A percentile compares a stretch with the other conserved stretches of the same genome.
phyloP scores from a whole-genome alignment of 106 monocot species.

The Dendrobium huoshanense region DNA sequence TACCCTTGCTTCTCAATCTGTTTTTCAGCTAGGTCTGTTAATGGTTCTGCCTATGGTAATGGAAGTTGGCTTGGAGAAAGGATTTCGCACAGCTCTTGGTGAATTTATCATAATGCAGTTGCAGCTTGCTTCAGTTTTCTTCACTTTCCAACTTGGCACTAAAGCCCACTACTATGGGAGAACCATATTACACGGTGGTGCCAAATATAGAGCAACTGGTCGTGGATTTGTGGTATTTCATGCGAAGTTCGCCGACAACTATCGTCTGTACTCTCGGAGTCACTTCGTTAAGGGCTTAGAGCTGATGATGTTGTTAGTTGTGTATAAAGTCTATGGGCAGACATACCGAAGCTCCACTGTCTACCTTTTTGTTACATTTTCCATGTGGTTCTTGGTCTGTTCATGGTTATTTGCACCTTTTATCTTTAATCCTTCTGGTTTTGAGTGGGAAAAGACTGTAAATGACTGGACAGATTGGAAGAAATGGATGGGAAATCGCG shows the following conservation, averaged over 20 bases:
- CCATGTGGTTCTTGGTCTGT: conserved; percentile 93
- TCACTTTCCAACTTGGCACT: conserved; percentile 89
- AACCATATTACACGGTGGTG: conserved; percentile 84
- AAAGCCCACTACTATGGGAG: conserved; percentile 90
- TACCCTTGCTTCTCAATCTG: conserved; percentile 80
- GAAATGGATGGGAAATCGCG: conserved; percentile 89
- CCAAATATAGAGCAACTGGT: conserved; percentile 86
- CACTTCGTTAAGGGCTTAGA: conserved; percentile 95
- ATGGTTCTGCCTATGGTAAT: conserved; percentile 91
- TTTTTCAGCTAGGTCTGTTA: conserved; percentile 81
- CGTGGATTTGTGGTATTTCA: conserved; percentile 95
- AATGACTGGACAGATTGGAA: conserved; percentile 96
- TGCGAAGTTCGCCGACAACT: conserved; percentile 90
- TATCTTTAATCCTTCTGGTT: conserved; percentile 82
- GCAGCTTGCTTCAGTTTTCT: conserved; percentile 88
- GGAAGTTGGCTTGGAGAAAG: conserved; percentile 92
- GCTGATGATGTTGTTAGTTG: conserved; percentile 70
- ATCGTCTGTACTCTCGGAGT: conserved; percentile 82
- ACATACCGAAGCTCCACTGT: conserved; percentile 59
- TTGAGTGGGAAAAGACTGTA: conserved; percentile 95
- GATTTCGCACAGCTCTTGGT: conserved; percentile 78
- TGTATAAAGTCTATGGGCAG: conserved; percentile 73
- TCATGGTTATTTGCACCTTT: conserved; percentile 95
- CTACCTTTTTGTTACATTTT: conserved; percentile 75
- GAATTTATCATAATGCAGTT: conserved; percentile 95